phyloP scores from a whole-genome alignment of 2,329 filamentous ascomycete species.

The Talaromyces sp. region DNA sequence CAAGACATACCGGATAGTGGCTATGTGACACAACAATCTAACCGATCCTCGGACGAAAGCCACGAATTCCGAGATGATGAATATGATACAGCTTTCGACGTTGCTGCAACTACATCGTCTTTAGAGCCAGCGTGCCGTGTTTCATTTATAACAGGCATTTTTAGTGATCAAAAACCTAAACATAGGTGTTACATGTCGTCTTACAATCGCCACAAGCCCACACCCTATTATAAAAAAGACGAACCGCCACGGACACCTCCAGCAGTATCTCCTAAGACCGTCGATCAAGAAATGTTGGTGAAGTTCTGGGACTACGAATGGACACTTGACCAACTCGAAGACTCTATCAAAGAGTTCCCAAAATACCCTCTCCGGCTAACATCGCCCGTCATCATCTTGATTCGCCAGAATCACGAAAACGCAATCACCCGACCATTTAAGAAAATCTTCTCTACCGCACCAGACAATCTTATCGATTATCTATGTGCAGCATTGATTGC shows the following conservation, averaged over 20 bases:
- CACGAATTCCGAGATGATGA: slow-evolving; percentile 29
- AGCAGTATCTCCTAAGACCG: slow-evolving; percentile 23
- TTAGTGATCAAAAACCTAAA: slow-evolving; percentile 11
- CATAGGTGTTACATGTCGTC: slow-evolving; percentile 16
- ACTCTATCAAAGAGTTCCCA: slow-evolving; percentile 36
- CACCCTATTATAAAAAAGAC: background rate
- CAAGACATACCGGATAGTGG: slow-evolving; percentile 36
- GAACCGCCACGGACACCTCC: slow-evolving; percentile 15
- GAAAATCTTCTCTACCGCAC: slow-evolving; percentile 35
- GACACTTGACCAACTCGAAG: slow-evolving; percentile 39
- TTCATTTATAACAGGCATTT: slow-evolving; percentile 12
- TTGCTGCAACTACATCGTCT: background rate
- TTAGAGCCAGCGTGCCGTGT: slow-evolving; percentile 11
- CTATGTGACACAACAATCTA: slow-evolving; percentile 31
- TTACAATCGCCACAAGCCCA: slow-evolving; percentile 11
- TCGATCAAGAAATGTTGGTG: slow-evolving; percentile 29
- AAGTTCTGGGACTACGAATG: slow-evolving; percentile 41
- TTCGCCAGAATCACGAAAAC: slow-evolving; percentile 38
- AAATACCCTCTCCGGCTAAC: slow-evolving; percentile 36
- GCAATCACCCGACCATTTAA: slow-evolving; percentile 34
- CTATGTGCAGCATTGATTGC: slow-evolving; percentile 39
- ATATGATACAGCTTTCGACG: slow-evolving; percentile 21
- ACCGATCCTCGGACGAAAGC: slow-evolving; percentile 27
- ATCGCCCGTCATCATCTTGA: slow-evolving; percentile 39
- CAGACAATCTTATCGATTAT: slow-evolving; percentile 34